phyloP scores from a whole-genome alignment of 768 basidiomycete genomes.

The Trametes cubensis region DNA sequence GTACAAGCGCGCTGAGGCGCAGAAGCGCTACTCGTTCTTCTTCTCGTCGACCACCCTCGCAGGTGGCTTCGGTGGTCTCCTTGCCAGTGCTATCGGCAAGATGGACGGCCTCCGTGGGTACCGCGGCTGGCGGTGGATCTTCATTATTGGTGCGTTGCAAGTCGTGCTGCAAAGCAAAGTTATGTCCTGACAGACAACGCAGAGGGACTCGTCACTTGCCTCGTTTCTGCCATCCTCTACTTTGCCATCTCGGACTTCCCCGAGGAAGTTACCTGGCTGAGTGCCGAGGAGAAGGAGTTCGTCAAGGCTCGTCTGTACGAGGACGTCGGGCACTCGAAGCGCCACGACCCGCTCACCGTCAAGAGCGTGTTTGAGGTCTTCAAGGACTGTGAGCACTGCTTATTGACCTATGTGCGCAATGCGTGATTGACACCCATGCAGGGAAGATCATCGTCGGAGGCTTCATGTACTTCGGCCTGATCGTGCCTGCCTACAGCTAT shows the following conservation, averaged over 20 bases:
- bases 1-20: constrained; percentile 42
- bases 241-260: constrained; percentile 41
- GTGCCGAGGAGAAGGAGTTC: constrained; percentile 32
- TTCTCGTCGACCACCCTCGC: constrained; percentile 44
- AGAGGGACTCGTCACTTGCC: constrained; percentile 42
- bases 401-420: not conserved
- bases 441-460: constrained; percentile 34
- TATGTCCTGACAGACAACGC: not conserved
- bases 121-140: constrained; percentile 38
- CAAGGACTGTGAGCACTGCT: constrained; percentile 30
- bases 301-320: constrained; percentile 34
- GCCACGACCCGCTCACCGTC: constrained; percentile 26
- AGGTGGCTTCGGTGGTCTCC: constrained; percentile 41
- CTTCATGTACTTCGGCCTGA: constrained; percentile 38
- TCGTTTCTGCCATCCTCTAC: constrained; percentile 36
- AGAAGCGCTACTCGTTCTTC: constrained; percentile 41
- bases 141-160: constrained; percentile 33
- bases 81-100: constrained; percentile 38
- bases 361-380: constrained; percentile 30
- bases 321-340: constrained; percentile 35
- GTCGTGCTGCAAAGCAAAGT: not conserved
- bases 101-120: constrained; percentile 37
- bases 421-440: not conserved
- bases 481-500: constrained; percentile 35
- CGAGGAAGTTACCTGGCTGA: constrained; percentile 38